Evolutionary conservation across 2,329 filamentous ascomycete genomes (phyloP), one percentile per base, ranked within the genome.

Genomic region (Akanthomyces dipterigenus): DNA sequence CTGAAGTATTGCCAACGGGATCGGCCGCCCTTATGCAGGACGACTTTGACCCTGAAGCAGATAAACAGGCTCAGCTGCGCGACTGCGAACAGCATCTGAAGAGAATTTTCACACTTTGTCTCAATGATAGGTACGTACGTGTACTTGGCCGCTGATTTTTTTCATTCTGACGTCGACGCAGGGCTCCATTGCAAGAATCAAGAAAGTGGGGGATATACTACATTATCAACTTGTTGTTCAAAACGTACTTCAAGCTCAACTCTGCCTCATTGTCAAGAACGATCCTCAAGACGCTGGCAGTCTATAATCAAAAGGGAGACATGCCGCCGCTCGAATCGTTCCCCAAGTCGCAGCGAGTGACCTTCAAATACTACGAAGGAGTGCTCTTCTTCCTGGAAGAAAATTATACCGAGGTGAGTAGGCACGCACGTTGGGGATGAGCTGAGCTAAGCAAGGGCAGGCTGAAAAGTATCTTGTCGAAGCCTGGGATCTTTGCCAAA

Each of bases 121-220:
- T 96, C 54, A 91, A 87, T 68, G 95, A 99, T 72, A 88, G 92
- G 91, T 96, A 80, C 68, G 81, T 20, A 3, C 3, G 73, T 22
- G 38, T 18, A 31, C 20, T 43, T 69, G 36, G 60, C 63, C 45
- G 12, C 14, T 5, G 18, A 1, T 63, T 63, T 54, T 51, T 60
- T 18, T 24, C 12, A 42, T 24, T 14, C 42, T 49, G 38, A 57
- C 46, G 14, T 11, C 9, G 20, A 6, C 14, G 2, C 69, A 93
- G 91, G 74, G 89, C 90, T 63, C 87, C 89, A 16, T 79, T 97
- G 49, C 87, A 92, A 70, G 89, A 96, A 69, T 97, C 93, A 9
- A 87, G 95, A 60, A 99, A 98, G 83, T 99, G 95, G 95, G 96
- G 91, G 7, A 90, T 96, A 53, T 99, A 99, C 78, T 93, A 92